Evolutionary conservation across 139 green algal genomes (phyloP), one percentile per base, ranked within the genome.

Genomic region (Coelastrella sp.): DNA sequence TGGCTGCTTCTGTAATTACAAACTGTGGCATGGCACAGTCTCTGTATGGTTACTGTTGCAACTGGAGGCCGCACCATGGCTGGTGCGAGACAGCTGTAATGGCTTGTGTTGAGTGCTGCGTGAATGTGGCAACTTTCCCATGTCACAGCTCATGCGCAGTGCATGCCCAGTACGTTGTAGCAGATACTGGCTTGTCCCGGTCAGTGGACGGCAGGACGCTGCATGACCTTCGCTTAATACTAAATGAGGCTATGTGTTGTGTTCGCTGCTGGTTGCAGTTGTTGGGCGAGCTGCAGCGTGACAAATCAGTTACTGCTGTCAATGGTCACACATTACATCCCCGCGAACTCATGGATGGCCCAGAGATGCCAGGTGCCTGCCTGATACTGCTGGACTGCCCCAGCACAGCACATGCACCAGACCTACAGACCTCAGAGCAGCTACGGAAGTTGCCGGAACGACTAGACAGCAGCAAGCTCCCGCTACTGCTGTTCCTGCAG

Each of bases 361-460:
- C 88, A 14, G 91, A 80, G 3, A 74, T 93, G 61, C 94, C 96
- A 8, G 97, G 98, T 2, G 95, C 98, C 2, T 68, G 95, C 5
- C 90, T 97, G n/a, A 47, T 99, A 6, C 89, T 99, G 13, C 47
- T 98, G 13, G 98, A 99, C 92, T 97, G 95, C 86, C 98, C 98
- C 20, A 91, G 60, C 57, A 8, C 22, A 0, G 89, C 56, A 6
- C 92, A 95, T 90, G 60, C 97, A 32, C 83, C 78, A 2, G 91
- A 91, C 7, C 73, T 81, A 4, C 16, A 56, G n/a, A 16, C 82
- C 4, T 60, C n/a, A 54, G 65, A 78, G 59, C 71, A 90, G 79
- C 85, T 87, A 78, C 68, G 22, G 73, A 10, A 58, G 7, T 56
- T 79, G 65, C 66, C 82, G 61, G 76, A 65, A 54, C 73, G 73